A percentile compares a stretch with the other conserved stretches of the same genome.
phyloP scores from a whole-genome alignment of 225 moss, liverwort and hornwort species.

The Marchantia paleacea region DNA sequence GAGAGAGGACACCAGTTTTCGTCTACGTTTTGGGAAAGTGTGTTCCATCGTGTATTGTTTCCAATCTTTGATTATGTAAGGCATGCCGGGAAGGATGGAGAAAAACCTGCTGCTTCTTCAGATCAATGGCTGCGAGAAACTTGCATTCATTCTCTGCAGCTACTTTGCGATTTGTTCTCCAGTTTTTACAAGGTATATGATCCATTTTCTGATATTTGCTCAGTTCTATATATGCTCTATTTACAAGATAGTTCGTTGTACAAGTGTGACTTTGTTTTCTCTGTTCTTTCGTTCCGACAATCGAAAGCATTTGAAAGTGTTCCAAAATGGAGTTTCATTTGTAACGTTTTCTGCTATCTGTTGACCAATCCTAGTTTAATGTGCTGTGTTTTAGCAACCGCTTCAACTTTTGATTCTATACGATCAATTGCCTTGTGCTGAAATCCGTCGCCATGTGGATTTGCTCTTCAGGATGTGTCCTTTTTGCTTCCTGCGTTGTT shows the following conservation, averaged over 20 bases:
- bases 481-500: constrained; percentile 92
- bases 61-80: constrained; percentile 99
- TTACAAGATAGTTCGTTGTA: too few relatives aligned
- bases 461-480: constrained; percentile 76
- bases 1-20: constrained; percentile 95
- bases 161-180: constrained; percentile 96
- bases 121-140: constrained; percentile 98
- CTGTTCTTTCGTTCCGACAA: too few relatives aligned
- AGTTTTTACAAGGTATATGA: constrained; percentile 90
- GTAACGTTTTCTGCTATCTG: too few relatives aligned
- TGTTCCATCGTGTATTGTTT: constrained; percentile 95
- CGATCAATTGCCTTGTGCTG: background rate
- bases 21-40: constrained; percentile 95
- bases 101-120: constrained; percentile 84
- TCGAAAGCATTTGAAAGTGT: too few relatives aligned
- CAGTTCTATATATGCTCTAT: too few relatives aligned
- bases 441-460: background rate
- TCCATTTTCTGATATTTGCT: background rate
- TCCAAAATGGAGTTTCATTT: too few relatives aligned
- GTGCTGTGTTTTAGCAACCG: background rate
- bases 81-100: constrained; percentile 97
- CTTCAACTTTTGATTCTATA: background rate
- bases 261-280: too few relatives aligned
- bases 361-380: too few relatives aligned
- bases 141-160: constrained; percentile 96